Base-by-base conservation (phyloP, 2,329 filamentous ascomycete genomes). In the Chaetomiaceae sp. region DNA sequence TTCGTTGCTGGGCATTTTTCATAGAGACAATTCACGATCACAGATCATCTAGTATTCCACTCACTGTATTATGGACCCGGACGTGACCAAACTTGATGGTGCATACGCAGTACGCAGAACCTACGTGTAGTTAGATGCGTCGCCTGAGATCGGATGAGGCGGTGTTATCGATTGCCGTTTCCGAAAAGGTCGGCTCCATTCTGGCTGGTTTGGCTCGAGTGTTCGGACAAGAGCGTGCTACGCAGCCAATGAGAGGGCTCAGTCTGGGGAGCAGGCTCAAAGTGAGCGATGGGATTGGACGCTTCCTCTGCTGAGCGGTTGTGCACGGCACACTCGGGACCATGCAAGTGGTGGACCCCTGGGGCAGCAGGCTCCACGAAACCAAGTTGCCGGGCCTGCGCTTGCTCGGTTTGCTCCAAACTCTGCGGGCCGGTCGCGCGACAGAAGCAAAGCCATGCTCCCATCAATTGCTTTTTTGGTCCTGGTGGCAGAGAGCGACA, bases 281-380 rank as follows among this genome's bases (percentile, higher is more conserved):
- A 22, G 20, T 27, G 1, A 27, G 17, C n/a, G 30, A 9, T 35
- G 12, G 44, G 43, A 47, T 50, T 50, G 48, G 48, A 17, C 15
- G n/a, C 6, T 15, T 15, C n/a, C n/a, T n/a, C n/a, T 35, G 20
- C 18, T 15, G 15, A 11, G 8, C 17, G 20, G 17, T 17, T 30
- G 15, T 34, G 30, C 34, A 29, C 27, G 36, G 22, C 14, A 17
- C n/a, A 24, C 27, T 15, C 15, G 26, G 42, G 35, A 27, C 36
- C 17, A 11, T 15, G 15, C 24, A 14, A 3, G 27, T 34, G 19
- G 14, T 22, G 9, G 27, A 39, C n/a, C n/a, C n/a, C n/a, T n/a
- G n/a, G n/a, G n/a, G n/a, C n/a, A n/a, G n/a, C n/a, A 11, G 22
- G 36, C n/a, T 45, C 42, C 42, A 39, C 43, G 22, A 40, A 47